Percentiles rank a stretch among this genome's conserved stretches.
These are phyloP conservation scores for Psilocybe subaeruginosa DNA, from an alignment of 768 basidiomycete genomes.

Conservation along the genomic window DNA sequence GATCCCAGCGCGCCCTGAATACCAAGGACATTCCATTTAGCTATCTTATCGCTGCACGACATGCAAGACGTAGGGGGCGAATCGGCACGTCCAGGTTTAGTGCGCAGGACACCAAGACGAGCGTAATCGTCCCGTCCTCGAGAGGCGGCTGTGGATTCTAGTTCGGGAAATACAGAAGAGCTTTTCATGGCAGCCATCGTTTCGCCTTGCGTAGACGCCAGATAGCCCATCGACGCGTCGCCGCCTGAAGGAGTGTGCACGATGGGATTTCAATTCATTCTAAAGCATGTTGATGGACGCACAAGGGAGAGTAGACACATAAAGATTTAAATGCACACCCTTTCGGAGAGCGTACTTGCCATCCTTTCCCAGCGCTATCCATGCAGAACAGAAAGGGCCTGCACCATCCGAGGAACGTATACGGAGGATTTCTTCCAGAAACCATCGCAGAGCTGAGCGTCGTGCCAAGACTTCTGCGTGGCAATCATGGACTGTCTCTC, in stretches of 20 bases:
- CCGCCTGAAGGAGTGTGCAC: constrained; percentile 58
- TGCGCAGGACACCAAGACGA: constrained; percentile 77
- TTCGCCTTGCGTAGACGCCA: constrained; percentile 76
- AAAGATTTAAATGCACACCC: constrained; percentile 62
- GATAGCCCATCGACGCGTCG: constrained; percentile 82
- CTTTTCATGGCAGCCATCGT: constrained; percentile 74
- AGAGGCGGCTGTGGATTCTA: constrained; percentile 44
- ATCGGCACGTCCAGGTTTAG: constrained; percentile 94
- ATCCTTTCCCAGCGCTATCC: constrained; percentile 43
- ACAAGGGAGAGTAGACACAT: constrained; percentile 68
- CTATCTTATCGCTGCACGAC: constrained; percentile 96
- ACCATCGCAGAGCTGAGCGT: constrained; percentile 77
- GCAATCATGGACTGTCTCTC: constrained; percentile 85
- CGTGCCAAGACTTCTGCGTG: constrained; percentile 94
- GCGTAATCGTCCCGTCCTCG: constrained; percentile 84
- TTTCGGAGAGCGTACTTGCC: constrained; percentile 49
- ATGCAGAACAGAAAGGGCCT: constrained; percentile 40
- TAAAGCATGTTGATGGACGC: constrained; percentile 21
- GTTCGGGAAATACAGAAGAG: constrained; percentile 34
- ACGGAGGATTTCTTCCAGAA: constrained; percentile 69
- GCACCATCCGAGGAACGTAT: constrained; percentile 19
- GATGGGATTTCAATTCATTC: not conserved
- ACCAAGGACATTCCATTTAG: constrained; percentile 82
- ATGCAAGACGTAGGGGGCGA: constrained; percentile 81
- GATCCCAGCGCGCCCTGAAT: constrained; percentile 83